A percentile compares a stretch with the other conserved stretches of the same genome.
phyloP scores from a whole-genome alignment of 768 basidiomycete genomes.

The Boletus tomentosulus region DNA sequence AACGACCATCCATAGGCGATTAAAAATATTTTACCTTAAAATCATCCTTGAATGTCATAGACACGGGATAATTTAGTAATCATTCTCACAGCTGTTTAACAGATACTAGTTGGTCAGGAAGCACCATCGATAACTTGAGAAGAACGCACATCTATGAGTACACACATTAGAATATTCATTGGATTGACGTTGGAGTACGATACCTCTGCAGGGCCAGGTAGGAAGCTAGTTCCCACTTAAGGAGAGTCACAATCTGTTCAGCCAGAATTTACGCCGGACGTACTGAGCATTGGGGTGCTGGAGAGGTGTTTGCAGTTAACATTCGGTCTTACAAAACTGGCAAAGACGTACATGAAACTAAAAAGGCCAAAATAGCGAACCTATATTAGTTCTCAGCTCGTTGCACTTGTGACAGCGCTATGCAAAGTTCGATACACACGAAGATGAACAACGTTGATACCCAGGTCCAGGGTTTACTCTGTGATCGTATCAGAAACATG shows the following conservation, averaged over 20 bases:
- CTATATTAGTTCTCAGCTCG: not conserved
- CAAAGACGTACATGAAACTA: not conserved
- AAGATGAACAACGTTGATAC: not conserved
- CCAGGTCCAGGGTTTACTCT: not conserved
- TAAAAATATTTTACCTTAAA: not conserved
- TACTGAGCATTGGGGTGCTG: conserved; percentile 2
- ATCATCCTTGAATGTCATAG: not conserved
- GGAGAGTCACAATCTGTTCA: not conserved
- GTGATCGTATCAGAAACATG: not conserved
- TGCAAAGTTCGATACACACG: not conserved
- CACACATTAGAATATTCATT: not conserved
- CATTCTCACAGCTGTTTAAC: not conserved
- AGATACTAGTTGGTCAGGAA: not conserved
- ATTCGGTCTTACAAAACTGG: no score
- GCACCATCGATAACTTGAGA: not conserved
- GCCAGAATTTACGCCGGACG: not conserved
- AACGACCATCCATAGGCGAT: not conserved
- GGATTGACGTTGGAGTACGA: no score
- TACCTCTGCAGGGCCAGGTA: conserved; percentile 7
- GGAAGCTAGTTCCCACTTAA: conserved; percentile 7
- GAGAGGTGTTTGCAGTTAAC: not conserved
- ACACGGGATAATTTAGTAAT: not conserved
- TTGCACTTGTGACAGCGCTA: not conserved
- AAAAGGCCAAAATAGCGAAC: conserved; percentile 6
- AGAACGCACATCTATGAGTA: not conserved